phyloP scores from a whole-genome alignment of 257 asterid genomes.

The Rehmannia glutinosa region DNA sequence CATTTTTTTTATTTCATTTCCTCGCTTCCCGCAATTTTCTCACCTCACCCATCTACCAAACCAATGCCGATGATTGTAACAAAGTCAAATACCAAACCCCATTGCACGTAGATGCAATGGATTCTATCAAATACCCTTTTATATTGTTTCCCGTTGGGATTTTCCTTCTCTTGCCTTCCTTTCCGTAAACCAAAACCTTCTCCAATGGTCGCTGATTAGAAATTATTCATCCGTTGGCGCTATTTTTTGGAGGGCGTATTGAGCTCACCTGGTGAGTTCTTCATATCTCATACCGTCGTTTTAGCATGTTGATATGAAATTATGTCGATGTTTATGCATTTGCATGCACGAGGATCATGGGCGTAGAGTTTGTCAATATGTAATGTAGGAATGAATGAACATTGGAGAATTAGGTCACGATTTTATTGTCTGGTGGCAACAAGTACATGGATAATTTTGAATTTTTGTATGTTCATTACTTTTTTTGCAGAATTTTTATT shows the following conservation, averaged over 20 bases:
- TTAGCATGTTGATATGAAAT: background rate
- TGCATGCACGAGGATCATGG: background rate
- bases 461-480: background rate
- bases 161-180: background rate
- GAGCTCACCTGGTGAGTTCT: background rate
- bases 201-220: constrained; percentile 1
- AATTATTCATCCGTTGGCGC: background rate
- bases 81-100: constrained; percentile 18
- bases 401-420: background rate
- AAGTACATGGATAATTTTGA: background rate
- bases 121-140: background rate
- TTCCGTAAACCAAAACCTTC: background rate
- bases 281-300: background rate
- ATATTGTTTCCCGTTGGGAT: background rate
- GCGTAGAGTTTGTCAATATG: too few relatives aligned
- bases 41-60: constrained; percentile 17
- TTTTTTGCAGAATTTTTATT: background rate
- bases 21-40: constrained; percentile 24
- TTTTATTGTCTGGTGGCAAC: background rate
- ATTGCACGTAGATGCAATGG: constrained; percentile 10
- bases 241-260: too few relatives aligned
- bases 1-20: background rate
- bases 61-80: constrained; percentile 8
- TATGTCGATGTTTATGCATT: background rate
- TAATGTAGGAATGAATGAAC: background rate